Evolutionary conservation across 2,329 filamentous ascomycete genomes (phyloP).

Genomic region (Colletotrichum sp.): DNA sequence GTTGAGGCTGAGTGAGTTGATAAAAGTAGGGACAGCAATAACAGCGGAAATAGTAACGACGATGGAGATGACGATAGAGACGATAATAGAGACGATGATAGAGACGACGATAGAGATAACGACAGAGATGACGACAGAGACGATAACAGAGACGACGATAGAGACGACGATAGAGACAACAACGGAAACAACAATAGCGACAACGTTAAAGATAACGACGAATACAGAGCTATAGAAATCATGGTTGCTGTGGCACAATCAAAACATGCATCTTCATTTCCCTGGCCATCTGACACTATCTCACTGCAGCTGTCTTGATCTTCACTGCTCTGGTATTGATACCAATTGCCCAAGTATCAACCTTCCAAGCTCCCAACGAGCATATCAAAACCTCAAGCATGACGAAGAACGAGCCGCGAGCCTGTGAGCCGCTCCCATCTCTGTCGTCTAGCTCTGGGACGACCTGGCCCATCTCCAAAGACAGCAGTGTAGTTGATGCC

Average conservation of each 20-base stretch:
- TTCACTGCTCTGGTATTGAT: neutral
- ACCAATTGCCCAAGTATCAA: neutral
- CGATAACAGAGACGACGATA: no score
- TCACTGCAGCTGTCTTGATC: neutral
- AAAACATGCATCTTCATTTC: neutral
- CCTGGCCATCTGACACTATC: neutral
- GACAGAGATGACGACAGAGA: neutral
- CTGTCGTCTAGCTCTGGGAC: neutral
- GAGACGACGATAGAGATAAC: neutral
- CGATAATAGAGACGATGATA: neutral
- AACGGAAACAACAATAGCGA: neutral
- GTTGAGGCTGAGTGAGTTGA: neutral
- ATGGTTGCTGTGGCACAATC: neutral
- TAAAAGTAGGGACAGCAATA: neutral
- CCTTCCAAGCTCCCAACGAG: neutral
- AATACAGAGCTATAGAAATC: neutral
- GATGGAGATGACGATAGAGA: neutral
- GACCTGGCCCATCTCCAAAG: neutral
- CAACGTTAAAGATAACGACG: neutral
- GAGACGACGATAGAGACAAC: neutral
- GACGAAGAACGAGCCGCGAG: rapidly evolving
- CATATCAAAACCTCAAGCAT: neutral
- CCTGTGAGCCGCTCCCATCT: neutral
- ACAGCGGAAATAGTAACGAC: neutral
- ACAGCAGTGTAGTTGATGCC: neutral